These are phyloP conservation scores for Schizosaccharomyces versatilis DNA, from an alignment of 1,139 yeast genomes.

Conservation along the genomic window DNA sequence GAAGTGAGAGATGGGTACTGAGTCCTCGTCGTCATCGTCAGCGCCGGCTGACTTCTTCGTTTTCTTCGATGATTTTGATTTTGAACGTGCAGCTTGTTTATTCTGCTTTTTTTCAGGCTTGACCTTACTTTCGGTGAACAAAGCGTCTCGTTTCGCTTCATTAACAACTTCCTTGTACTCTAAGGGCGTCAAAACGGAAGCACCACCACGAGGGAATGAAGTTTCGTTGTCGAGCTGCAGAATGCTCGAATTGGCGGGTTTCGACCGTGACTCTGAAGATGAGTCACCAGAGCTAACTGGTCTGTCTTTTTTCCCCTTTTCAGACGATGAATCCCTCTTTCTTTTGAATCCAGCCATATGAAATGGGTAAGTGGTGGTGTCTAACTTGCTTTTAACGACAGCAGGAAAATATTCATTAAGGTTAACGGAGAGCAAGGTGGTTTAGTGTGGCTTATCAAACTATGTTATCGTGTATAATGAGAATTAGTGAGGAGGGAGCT, in stretches of 20 bases:
- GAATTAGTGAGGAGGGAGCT: too few species aligned
- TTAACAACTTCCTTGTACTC: constrained; percentile 84
- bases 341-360: constrained; percentile 1
- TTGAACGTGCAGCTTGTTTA: constrained; percentile 2
- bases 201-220: constrained; percentile 81
- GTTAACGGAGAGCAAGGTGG: too few species aligned
- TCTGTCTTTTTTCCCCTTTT: too few species aligned
- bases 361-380: too few species aligned
- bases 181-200: constrained; percentile 50
- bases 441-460: too few species aligned
- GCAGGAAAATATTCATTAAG: too few species aligned
- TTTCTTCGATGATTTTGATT: constrained; percentile 1
- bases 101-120: constrained; percentile 1
- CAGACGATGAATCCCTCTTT: not conserved
- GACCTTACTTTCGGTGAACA: constrained; percentile 31
- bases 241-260: too few species aligned
- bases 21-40: constrained; percentile 17
- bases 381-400: too few species aligned
- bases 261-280: too few species aligned
- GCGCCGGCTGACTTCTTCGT: not conserved
- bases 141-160: constrained; percentile 73
- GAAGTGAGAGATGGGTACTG: constrained; percentile 12
- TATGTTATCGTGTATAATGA: too few species aligned
- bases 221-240: too few species aligned
- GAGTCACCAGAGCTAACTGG: too few species aligned